Base-by-base conservation (phyloP, 306 rosid genomes). In the Cucumis hystrix region DNA sequence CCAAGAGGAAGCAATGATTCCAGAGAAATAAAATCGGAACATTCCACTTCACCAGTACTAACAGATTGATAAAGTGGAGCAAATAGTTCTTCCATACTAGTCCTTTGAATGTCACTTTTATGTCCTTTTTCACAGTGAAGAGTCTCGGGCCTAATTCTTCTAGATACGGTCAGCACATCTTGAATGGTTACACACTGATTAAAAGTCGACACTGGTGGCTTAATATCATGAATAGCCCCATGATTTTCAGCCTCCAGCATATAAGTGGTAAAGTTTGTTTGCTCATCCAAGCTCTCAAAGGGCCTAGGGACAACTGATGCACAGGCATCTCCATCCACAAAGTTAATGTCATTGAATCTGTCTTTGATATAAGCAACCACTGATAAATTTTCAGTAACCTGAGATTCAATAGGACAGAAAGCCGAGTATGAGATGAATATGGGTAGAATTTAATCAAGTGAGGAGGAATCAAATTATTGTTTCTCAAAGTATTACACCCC, bases 331-430 rank as follows among this genome's bases (percentile, higher is more conserved):
- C 83, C 85, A 65, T 47, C 79, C 58, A 74, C 33, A 69, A 55
- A 63, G 37, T 79, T 85, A 81, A 85, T 39, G 69, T 82, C 77
- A 82, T 58, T 78, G 74, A 92, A 88, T 79, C 84, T 83, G 61
- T 92, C 90, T 79, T 79, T 92, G 58, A 92, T 75, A 78, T 79
- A 81, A 67, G 81, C 80, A 80, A 90, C 87, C 77, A 84, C 79
- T 4, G 82, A 81, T 52, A 83, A 78, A 66, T 92, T 96, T 88
- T 95, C 97, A 51, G 88, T 82, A 89, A 95, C 87, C 98, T 95
- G 86, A 74, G 85, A 80, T 37, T 63, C 77, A 80, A 79, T 69
- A 78, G 77, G 61, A 81, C 69, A 80, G 64, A 74, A 67, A 75
- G 83, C 67, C 51, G 54, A 30, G 75, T 20, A 60, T 71, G 63